phyloP scores from a whole-genome alignment of 1,284 basidiomycete genomes.

The Trichosporon sp. region DNA sequence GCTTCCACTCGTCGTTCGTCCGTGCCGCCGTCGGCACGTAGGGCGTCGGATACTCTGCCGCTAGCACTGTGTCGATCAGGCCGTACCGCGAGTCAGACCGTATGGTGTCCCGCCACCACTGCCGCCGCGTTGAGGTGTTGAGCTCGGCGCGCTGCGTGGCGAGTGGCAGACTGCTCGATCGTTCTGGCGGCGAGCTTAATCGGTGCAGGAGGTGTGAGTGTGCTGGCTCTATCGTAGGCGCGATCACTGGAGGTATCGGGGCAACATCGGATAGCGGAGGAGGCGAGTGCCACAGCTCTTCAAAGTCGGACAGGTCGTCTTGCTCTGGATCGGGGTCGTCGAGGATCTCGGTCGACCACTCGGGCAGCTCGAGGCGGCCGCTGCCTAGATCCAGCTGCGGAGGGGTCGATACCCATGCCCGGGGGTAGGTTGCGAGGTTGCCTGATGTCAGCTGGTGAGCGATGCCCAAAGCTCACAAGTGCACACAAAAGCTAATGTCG shows the following conservation, averaged over 20 bases:
- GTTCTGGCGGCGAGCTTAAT: neutral
- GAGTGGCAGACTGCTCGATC: neutral
- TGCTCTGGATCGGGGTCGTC: slow-evolving; percentile 11
- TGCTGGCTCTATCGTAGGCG: neutral
- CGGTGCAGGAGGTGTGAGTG: neutral
- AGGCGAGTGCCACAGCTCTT: slow-evolving; percentile 18
- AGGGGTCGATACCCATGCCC: neutral
- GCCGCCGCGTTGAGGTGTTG: neutral
- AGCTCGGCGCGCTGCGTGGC: neutral
- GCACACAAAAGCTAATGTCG: slow-evolving; percentile 25
- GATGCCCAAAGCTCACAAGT: slow-evolving; percentile 17
- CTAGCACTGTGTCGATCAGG: neutral
- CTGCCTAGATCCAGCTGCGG: neutral
- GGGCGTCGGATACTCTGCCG: slow-evolving; percentile 6
- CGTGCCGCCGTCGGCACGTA: neutral
- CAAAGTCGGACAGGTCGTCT: slow-evolving; percentile 26
- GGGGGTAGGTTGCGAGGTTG: neutral
- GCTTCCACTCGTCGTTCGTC: slow-evolving; percentile 12
- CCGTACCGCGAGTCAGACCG: slow-evolving; percentile 20
- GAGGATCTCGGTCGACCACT: slow-evolving; percentile 1
- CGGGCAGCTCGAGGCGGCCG: neutral
- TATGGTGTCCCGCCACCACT: slow-evolving; percentile 27
- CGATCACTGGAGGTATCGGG: neutral
- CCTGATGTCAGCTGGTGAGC: slow-evolving; percentile 4
- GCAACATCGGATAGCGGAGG: neutral